Base-by-base conservation (phyloP, 768 basidiomycete species). In the Mycena filopes region DNA sequence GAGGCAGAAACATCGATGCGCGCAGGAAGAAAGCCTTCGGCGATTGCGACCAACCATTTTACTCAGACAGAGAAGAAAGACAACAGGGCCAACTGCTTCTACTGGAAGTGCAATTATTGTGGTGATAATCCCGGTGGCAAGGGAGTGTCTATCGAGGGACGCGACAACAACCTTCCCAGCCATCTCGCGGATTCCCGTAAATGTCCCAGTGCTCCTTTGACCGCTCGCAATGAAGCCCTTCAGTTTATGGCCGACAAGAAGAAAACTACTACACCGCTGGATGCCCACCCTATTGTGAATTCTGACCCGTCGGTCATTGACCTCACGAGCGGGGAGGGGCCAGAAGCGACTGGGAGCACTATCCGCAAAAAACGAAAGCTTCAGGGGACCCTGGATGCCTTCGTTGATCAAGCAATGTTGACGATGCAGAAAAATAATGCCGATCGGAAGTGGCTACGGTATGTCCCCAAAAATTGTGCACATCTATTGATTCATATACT, bases 81-180 rank as follows among this genome's bases (percentile, higher is more conserved):
- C 3, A n/a, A 45, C 45, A 29, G 13, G n/a, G 23, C 26, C 8
- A 21, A 21, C 15, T 45, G 45, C 7, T 40, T n/a, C 4, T 20
- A 49, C 25, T 59, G 46, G 46, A 28, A 50, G 18, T 59, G 57
- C 47, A 59, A 50, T 0, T 50, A 59, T 20, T 59, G 57, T n/a
- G 33, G 36, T 4, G 28, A 40, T 20, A 49, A 47, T 18, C 7
- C n/a, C 4, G 47, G 57, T 8, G 46, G 16, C 0, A n/a, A n/a
- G n/a, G n/a, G n/a, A n/a, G n/a, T n/a, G n/a, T 8, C 21, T 1
- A 59, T 59, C n/a, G 57, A 59, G 20, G 57, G 57, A 12, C 21
- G 57, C 16, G 57, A 59, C 21, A 59, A 59, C 20, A 16, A 25
- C 1, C 57, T 59, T 11, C 33, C 47, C n/a, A 1, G 40, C 0